A percentile compares a stretch with the other conserved stretches of the same genome.
These are phyloP conservation scores for Fraxinus quadrangulata DNA, from an alignment of 257 asterid species.

Conservation along the genomic window DNA sequence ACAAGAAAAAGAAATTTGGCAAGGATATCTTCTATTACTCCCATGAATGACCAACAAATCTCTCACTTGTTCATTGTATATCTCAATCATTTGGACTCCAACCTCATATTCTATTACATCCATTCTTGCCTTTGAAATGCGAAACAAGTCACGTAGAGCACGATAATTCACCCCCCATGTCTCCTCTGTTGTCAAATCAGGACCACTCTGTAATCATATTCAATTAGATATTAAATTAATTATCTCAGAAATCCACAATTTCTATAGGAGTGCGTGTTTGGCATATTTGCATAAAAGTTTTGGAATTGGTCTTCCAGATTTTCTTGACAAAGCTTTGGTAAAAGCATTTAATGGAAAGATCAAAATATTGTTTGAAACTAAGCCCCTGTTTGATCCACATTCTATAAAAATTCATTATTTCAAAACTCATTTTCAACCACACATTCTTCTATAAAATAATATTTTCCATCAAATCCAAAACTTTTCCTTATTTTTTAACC, in stretches of 20 bases:
- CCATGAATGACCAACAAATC: slow-evolving; percentile 85
- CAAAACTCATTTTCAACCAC: too few relatives aligned
- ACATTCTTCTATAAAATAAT: too few relatives aligned
- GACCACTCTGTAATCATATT: slow-evolving; percentile 70
- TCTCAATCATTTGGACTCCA: slow-evolving; percentile 91
- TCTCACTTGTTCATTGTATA: slow-evolving; percentile 95
- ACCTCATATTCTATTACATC: slow-evolving; percentile 74
- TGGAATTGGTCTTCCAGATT: neutral
- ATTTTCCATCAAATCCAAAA: too few relatives aligned
- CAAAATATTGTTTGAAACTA: neutral
- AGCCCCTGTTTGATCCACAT: too few relatives aligned
- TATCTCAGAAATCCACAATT: slow-evolving; percentile 3
- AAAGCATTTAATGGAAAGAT: neutral
- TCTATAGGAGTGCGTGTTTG: neutral
- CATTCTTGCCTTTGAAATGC: slow-evolving; percentile 58
- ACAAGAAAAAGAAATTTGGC: slow-evolving; percentile 8
- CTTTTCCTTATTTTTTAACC: too few relatives aligned
- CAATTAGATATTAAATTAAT: neutral
- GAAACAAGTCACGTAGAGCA: slow-evolving; percentile 77
- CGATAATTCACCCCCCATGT: slow-evolving; percentile 96
- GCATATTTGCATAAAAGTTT: neutral
- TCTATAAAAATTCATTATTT: too few relatives aligned
- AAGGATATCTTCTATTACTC: slow-evolving; percentile 82
- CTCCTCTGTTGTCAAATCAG: slow-evolving; percentile 77
- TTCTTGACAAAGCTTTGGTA: neutral